Conservation (phyloP, 495 filamentous ascomycete genomes). For the Friedmanniomyces simplex region DNA sequence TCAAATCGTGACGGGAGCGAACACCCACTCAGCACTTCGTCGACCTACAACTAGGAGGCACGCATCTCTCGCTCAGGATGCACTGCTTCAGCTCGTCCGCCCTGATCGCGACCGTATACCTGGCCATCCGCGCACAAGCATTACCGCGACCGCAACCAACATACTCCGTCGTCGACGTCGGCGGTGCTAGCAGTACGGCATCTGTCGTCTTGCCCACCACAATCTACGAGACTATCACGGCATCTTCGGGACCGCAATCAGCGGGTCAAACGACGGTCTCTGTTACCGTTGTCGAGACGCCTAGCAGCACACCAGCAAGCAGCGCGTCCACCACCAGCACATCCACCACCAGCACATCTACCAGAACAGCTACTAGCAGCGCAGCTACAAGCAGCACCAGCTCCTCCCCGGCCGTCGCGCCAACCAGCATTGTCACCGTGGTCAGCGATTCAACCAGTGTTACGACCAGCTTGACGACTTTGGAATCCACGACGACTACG, state of each 20-base stretch:
- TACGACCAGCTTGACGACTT: neutral
- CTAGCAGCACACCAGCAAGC: slow-evolving; percentile 3
- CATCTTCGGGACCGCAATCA: neutral
- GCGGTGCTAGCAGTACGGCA: neutral
- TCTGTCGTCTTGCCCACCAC: slow-evolving; percentile 2
- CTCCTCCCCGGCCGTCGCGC: neutral
- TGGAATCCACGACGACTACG: neutral
- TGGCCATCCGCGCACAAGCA: slow-evolving; percentile 13
- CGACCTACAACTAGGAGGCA: too few relatives aligned
- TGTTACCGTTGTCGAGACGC: slow-evolving; percentile 11
- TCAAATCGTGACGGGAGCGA: neutral
- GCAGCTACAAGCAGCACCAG: neutral
- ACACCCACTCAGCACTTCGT: neutral
- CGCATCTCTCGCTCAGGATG: neutral
- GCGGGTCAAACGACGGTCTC: slow-evolving; percentile 11
- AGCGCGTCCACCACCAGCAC: neutral
- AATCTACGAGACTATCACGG: slow-evolving; percentile 10
- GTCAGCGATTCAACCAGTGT: neutral
- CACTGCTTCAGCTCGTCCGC: neutral
- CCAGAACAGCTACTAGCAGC: too few relatives aligned
- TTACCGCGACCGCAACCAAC: slow-evolving; percentile 13
- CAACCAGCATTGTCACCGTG: neutral
- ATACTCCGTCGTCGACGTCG: slow-evolving; percentile 24
- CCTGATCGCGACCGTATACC: slow-evolving; percentile 2
- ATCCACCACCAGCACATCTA: too few relatives aligned